These are phyloP conservation scores for Colletotrichum endophyticum DNA, from an alignment of 2,329 filamentous ascomycete genomes.

Conservation along the genomic window DNA sequence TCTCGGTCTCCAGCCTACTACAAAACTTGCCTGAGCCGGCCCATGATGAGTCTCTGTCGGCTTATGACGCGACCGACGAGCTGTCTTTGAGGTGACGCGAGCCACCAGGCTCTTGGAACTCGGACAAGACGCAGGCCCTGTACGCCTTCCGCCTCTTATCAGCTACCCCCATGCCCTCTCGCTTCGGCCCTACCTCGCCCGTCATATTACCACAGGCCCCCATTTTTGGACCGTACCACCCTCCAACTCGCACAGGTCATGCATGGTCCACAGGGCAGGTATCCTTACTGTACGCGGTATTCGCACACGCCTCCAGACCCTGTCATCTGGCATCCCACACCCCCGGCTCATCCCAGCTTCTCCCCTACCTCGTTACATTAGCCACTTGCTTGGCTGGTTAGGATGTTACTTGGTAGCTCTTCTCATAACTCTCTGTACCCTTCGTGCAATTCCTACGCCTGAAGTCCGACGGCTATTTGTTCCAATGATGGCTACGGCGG, in stretches of 20 bases:
- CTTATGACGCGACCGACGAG: not conserved
- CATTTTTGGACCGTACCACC: not conserved
- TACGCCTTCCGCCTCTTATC: constrained; percentile 10
- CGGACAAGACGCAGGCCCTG: not conserved
- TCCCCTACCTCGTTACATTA: constrained; percentile 3
- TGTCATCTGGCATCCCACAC: constrained; percentile 1
- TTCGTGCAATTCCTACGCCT: not conserved
- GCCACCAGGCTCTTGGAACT: not conserved
- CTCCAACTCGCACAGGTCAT: not conserved
- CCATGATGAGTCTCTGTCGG: not conserved
- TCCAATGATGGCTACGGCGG: not conserved
- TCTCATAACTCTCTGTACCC: not conserved
- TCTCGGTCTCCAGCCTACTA: not conserved
- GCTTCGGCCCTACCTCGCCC: constrained; percentile 13
- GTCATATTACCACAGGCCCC: not conserved
- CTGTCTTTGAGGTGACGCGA: not conserved
- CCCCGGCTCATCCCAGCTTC: constrained; percentile 9
- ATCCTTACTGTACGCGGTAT: not conserved
- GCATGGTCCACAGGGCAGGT: not conserved
- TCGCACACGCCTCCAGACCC: not conserved
- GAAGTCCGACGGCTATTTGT: not conserved
- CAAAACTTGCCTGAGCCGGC: not conserved
- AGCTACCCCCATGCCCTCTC: not conserved
- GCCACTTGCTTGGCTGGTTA: constrained; percentile 11
- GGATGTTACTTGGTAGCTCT: not conserved